Evolutionary conservation across 2,329 filamentous ascomycete species (phyloP).

Genomic region (Aspergillus cejpii): DNA sequence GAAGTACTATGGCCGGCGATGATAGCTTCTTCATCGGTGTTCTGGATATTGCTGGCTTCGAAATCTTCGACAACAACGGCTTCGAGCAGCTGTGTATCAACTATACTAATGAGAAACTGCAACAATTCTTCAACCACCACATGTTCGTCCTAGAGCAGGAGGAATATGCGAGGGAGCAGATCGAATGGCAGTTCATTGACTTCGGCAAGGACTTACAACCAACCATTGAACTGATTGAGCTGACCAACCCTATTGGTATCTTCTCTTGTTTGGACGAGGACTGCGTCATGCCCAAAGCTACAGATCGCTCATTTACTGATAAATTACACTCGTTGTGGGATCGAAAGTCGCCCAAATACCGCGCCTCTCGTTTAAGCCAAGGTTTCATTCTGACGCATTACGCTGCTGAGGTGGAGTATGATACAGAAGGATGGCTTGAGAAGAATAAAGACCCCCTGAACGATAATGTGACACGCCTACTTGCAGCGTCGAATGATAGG

Average conservation of each 20-base stretch:
- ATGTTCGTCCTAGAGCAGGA: constrained; percentile 99
- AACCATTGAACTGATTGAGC: constrained; percentile 93
- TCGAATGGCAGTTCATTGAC: constrained; percentile 99
- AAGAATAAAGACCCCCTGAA: constrained; percentile 99
- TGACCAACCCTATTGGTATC: constrained; percentile 95
- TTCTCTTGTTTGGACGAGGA: constrained; percentile 98
- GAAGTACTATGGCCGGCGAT: constrained; percentile 72
- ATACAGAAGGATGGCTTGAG: constrained; percentile 88
- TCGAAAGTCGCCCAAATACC: constrained; percentile 89
- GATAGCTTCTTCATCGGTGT: constrained; percentile 96
- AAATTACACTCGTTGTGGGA: constrained; percentile 97
- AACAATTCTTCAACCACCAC: constrained; percentile 99
- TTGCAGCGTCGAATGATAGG: constrained; percentile 72
- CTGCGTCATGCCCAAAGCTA: constrained; percentile 97
- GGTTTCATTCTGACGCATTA: constrained; percentile 97
- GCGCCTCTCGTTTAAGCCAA: constrained; percentile 75
- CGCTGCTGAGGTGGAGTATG: constrained; percentile 95
- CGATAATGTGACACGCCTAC: constrained; percentile 86
- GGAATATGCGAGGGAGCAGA: constrained; percentile 93
- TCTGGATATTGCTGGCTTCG: constrained; percentile 96
- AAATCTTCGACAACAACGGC: constrained; percentile 97
- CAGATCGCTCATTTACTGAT: constrained; percentile 93
- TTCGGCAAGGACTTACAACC: constrained; percentile 95
- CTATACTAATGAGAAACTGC: constrained; percentile 98
- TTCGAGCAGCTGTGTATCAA: constrained; percentile 99